Conservation (phyloP, 73 alveolate species). For the Paramecium bursaria region DNA sequence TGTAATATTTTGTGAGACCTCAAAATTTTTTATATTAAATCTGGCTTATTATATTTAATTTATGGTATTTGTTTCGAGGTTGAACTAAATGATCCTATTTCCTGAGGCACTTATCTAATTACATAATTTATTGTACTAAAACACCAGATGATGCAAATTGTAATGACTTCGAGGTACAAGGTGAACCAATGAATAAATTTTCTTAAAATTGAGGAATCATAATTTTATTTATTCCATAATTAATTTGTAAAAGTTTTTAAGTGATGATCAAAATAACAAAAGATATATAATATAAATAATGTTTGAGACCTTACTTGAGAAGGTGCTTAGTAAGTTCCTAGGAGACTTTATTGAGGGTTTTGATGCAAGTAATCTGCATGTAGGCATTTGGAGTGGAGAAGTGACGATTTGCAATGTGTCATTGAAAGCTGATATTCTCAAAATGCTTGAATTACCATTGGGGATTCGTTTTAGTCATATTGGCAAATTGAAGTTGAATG, state of each 20-base stretch:
- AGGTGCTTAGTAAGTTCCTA: slow-evolving; percentile 81
- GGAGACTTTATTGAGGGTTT: slow-evolving; percentile 93
- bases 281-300: too few relatives aligned
- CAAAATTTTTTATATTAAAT: slow-evolving; percentile 15
- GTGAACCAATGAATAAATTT: slow-evolving; percentile 15
- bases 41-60: neutral
- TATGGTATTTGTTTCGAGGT: slow-evolving; percentile 16
- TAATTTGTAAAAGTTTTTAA: too few relatives aligned
- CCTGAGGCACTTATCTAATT: too few relatives aligned
- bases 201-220: slow-evolving; percentile 41
- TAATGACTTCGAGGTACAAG: slow-evolving; percentile 24
- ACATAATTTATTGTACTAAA: too few relatives aligned
- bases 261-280: too few relatives aligned
- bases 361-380: slow-evolving; percentile 84
- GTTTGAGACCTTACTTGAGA: slow-evolving; percentile 91
- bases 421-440: slow-evolving; percentile 87
- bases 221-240: slow-evolving; percentile 21
- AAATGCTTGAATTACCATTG: slow-evolving; percentile 90
- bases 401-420: slow-evolving; percentile 84
- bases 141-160: too few relatives aligned
- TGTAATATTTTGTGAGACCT: slow-evolving; percentile 12
- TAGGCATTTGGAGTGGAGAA: slow-evolving; percentile 77
- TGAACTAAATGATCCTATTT: slow-evolving; percentile 17
- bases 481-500: slow-evolving; percentile 76
- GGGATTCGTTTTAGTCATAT: slow-evolving; percentile 85